Evolutionary conservation across 2,329 filamentous ascomycete genomes (phyloP).

Genomic region (Arthroderma sp.): DNA sequence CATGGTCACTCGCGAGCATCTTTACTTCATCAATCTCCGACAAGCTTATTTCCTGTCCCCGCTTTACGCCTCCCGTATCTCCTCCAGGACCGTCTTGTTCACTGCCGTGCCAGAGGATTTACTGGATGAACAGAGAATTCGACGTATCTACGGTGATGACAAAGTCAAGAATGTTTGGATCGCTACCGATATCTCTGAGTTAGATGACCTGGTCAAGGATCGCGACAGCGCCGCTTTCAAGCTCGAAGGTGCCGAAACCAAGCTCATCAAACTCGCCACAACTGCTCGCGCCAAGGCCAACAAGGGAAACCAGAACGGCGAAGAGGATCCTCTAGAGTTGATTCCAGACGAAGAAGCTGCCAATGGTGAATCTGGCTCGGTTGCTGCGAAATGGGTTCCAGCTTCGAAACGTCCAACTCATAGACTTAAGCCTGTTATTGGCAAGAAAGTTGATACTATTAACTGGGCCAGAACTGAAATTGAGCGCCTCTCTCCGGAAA

Average conservation of each 20-base stretch:
- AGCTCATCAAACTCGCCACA: constrained; percentile 69
- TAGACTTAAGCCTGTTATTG: constrained; percentile 55
- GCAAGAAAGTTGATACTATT: constrained; percentile 89
- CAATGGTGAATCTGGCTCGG: constrained; percentile 46
- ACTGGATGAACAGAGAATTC: constrained; percentile 61
- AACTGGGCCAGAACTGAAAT: constrained; percentile 74
- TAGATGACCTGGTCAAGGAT: constrained; percentile 69
- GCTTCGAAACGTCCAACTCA: constrained; percentile 71
- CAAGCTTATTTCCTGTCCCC: constrained; percentile 84
- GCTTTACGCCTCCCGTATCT: constrained; percentile 69
- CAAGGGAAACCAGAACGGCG: constrained; percentile 42
- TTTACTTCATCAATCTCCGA: constrained; percentile 81
- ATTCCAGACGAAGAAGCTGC: neutral
- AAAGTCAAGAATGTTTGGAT: constrained; percentile 78
- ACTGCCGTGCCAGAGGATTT: constrained; percentile 70
- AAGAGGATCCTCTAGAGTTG: constrained; percentile 14
- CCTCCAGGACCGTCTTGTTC: constrained; percentile 77
- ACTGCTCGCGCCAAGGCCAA: constrained; percentile 53
- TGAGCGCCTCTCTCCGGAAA: constrained; percentile 57
- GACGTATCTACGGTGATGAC: constrained; percentile 63
- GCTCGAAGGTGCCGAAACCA: constrained; percentile 75
- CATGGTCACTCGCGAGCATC: constrained; percentile 70
- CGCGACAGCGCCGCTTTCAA: constrained; percentile 68
- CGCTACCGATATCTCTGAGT: constrained; percentile 58
- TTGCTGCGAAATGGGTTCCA: constrained; percentile 63